Conservation (phyloP, 164 flowering plant genomes). For the Stephania yunnanensis region DNA sequence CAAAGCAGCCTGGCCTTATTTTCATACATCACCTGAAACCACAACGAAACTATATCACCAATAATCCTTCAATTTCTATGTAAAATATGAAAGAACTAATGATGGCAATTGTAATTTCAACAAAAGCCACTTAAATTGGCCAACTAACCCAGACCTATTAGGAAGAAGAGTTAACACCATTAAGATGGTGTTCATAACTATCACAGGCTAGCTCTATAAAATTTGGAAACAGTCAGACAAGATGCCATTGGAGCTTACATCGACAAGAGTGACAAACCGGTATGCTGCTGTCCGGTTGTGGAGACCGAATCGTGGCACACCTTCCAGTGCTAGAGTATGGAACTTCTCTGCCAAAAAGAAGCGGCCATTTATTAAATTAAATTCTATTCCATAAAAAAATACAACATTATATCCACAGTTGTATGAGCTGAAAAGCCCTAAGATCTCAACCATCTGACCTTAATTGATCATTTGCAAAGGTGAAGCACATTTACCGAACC, state of each 20-base stretch:
- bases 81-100: neutral
- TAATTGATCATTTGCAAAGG: neutral
- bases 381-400: neutral
- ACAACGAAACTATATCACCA: slow-evolving; percentile 1
- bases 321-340: slow-evolving; percentile 90
- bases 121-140: neutral
- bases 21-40: slow-evolving; percentile 84
- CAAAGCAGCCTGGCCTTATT: slow-evolving; percentile 73
- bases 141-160: neutral
- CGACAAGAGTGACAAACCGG: slow-evolving; percentile 93
- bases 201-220: no score
- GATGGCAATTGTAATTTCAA: neutral
- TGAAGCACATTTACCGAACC: neutral
- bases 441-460: neutral
- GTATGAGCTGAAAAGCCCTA: neutral
- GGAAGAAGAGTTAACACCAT: neutral
- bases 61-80: neutral
- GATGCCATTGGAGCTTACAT: slow-evolving; percentile 44
- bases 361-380: neutral
- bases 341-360: slow-evolving; percentile 51
- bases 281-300: slow-evolving; percentile 85
- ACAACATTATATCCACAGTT: neutral
- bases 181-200: no score
- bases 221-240: neutral
- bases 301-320: slow-evolving; percentile 78